Evolutionary conservation across 495 filamentous ascomycete genomes (phyloP).

Genomic region (Platismatia glauca): DNA sequence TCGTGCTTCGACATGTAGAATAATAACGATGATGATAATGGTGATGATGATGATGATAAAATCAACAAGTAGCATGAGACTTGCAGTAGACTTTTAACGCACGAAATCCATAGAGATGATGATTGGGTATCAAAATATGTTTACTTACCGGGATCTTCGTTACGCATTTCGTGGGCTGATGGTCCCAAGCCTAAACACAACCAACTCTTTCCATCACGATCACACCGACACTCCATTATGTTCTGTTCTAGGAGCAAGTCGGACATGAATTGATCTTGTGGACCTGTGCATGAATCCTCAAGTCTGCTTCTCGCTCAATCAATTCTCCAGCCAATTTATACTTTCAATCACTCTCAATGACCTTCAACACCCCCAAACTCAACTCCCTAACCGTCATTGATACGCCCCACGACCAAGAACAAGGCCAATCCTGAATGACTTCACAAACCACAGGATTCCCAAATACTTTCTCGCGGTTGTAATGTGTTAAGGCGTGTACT

Average conservation of each 20-base stretch:
- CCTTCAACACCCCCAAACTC: slow-evolving; percentile 4
- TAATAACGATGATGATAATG: too few species aligned
- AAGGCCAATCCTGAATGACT: slow-evolving; percentile 10
- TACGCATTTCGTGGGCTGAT: slow-evolving; percentile 15
- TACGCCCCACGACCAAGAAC: slow-evolving; percentile 1
- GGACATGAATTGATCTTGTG: background rate
- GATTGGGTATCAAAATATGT: slow-evolving; percentile 13
- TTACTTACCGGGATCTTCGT: slow-evolving; percentile 15
- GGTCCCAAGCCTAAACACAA: slow-evolving; percentile 14
- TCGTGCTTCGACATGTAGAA: background rate
- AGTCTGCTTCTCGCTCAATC: background rate
- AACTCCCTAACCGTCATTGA: slow-evolving; percentile 5
- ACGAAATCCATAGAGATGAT: slow-evolving; percentile 7
- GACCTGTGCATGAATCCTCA: background rate
- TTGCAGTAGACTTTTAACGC: slow-evolving; percentile 7
- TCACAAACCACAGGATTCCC: background rate
- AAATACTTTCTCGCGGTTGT: slow-evolving; percentile 5
- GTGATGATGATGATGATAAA: too few species aligned
- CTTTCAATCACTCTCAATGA: slow-evolving; percentile 1
- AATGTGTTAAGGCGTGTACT: slow-evolving; percentile 18
- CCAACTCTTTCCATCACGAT: slow-evolving; percentile 11
- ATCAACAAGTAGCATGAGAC: background rate
- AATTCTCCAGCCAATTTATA: slow-evolving; percentile 1
- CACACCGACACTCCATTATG: background rate
- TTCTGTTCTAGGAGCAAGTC: background rate